Evolutionary conservation across 208 protist genomes (phyloP).

Genomic region (Leishmania gerbilli): DNA sequence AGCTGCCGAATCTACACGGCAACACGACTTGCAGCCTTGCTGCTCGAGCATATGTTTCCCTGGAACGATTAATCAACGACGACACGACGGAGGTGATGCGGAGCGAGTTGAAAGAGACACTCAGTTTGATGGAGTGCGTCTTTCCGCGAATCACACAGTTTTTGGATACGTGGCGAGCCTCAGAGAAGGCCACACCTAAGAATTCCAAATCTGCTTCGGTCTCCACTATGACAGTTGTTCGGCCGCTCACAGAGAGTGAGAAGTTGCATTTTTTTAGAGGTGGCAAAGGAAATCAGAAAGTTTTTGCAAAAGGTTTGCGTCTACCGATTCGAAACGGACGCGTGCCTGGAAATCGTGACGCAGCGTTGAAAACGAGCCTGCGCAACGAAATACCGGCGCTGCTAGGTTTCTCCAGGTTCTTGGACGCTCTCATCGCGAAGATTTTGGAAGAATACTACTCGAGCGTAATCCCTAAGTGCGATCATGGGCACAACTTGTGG

Average conservation of each 20-base stretch:
- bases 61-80: slow-evolving; percentile 11
- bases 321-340: slow-evolving; percentile 48
- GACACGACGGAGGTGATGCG: slow-evolving; percentile 8
- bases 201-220: neutral
- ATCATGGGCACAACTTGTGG: slow-evolving; percentile 65
- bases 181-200: neutral
- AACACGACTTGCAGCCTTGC: slow-evolving; percentile 32
- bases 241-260: slow-evolving; percentile 28
- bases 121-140: slow-evolving; percentile 28
- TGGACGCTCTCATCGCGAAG: slow-evolving; percentile 53
- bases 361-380: slow-evolving; percentile 29
- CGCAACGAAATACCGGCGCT: slow-evolving; percentile 75
- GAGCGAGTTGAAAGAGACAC: slow-evolving; percentile 20
- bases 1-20: slow-evolving; percentile 28
- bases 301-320: slow-evolving; percentile 19
- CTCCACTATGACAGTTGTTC: neutral
- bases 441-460: slow-evolving; percentile 53
- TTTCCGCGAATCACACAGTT: slow-evolving; percentile 28
- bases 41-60: slow-evolving; percentile 29
- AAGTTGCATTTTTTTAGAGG: slow-evolving; percentile 48
- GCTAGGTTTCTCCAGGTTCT: slow-evolving; percentile 39
- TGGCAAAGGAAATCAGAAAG: slow-evolving; percentile 11
- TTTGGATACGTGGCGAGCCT: slow-evolving; percentile 33
- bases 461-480: slow-evolving; percentile 66
- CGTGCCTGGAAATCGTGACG: slow-evolving; percentile 36